Base-by-base conservation (phyloP, 306 rosid genomes). In the Quercus variabilis region DNA sequence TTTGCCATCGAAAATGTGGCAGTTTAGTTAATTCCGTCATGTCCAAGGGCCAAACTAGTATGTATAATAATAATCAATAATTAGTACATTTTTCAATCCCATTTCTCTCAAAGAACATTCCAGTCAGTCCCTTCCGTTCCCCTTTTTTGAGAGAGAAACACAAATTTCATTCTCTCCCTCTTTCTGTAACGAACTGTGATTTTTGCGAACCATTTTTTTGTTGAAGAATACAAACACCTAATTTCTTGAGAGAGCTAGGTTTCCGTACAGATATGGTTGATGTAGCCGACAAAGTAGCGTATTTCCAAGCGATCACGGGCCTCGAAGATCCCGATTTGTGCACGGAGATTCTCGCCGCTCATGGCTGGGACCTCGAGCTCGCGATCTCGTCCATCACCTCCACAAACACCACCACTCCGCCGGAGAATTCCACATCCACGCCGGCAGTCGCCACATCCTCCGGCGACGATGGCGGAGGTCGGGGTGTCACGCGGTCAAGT, bases 301-400 rank as follows among this genome's bases (percentile, higher is more conserved):
- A 90, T 78, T 96, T 93, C 64, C 98, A 91, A 86, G 98, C 99
- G 19, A 87, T 96, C 84, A 96, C 98, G 1, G 98, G 99, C 68
- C 77, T 96, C 15, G 86, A 96, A 78, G 96, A 93, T 90, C 85
- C 92, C 58, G 98, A 93, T 33, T 88, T 96, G 84, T 96, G 98
- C 85, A 87, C 85, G 0, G 93, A 96, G 74, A 93, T 96, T 80
- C 97, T 96, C 26, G 87, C 88, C 33, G 99, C 98, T 12, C 96
- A 96, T 75, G 86, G 82, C 64, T 96, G 99, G 99, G 96, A 96
- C 96, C 94, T 96, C 20, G 98, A 96, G 85, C 96, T 82, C 68
- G 99, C 99, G 63, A 84, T 96, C 86, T 96, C 99, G 26, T 86
- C 97, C 43, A 83, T 89, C 83, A 91, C 97, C 68, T 31, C 87